Evolutionary conservation across 2,329 filamentous ascomycete genomes (phyloP).

Genomic region (Tolypocladium endophyticum): DNA sequence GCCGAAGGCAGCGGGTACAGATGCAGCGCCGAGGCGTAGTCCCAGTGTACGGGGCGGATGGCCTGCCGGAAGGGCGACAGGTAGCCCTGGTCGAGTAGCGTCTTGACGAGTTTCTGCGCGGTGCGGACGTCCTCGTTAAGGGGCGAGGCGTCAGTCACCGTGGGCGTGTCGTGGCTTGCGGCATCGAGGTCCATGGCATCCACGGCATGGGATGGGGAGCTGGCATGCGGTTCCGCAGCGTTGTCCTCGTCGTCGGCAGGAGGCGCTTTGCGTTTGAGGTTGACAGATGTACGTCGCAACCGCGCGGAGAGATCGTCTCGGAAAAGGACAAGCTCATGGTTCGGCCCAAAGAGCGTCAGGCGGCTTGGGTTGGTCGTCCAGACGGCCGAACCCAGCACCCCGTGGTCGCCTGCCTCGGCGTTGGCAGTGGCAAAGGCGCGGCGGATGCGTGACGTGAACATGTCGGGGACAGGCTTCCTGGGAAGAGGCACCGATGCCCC

Average conservation of each 20-base stretch:
- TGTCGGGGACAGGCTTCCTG: conserved; percentile 62
- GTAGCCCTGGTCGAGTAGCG: conserved; percentile 80
- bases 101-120: conserved; percentile 76
- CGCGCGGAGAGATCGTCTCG: conserved; percentile 78
- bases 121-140: conserved; percentile 39
- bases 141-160: conserved; percentile 6
- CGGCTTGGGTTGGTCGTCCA: conserved; percentile 86
- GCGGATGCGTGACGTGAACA: conserved; percentile 82
- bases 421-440: conserved; percentile 73
- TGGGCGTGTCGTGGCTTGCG: conserved; percentile 10
- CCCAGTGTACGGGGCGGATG: conserved; percentile 79
- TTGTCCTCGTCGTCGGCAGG: conserved; percentile 21
- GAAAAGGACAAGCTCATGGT: conserved; percentile 78
- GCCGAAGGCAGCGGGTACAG: conserved; percentile 84
- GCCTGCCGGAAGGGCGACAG: conserved; percentile 78
- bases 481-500: conserved; percentile 64
- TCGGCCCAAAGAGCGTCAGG: conserved; percentile 74
- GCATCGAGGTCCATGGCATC: conserved; percentile 32
- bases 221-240: conserved; percentile 3
- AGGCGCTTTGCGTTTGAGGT: conserved; percentile 41
- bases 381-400: conserved; percentile 45
- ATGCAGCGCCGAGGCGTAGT: conserved; percentile 64
- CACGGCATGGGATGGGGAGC: conserved; percentile 5
- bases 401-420: conserved; percentile 47
- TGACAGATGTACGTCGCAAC: conserved; percentile 65